Evolutionary conservation across 2,329 filamentous ascomycete genomes (phyloP).

Genomic region (Xylariales sp.): DNA sequence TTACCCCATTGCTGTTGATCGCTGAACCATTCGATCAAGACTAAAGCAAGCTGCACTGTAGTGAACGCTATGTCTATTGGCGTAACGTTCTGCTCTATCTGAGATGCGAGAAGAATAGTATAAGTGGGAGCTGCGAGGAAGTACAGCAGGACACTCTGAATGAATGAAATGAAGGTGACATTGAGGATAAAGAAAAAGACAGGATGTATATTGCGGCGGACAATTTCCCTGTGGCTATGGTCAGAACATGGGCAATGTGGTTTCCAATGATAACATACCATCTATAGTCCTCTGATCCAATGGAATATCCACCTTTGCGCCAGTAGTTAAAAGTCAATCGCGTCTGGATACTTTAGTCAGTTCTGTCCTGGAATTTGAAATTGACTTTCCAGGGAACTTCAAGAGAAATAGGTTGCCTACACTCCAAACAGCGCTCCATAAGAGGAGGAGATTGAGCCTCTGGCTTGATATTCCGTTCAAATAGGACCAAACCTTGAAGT

Average conservation of each 20-base stretch:
- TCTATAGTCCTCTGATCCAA: conserved; percentile 92
- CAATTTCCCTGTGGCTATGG: conserved; percentile 51
- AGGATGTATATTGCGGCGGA: conserved; percentile 61
- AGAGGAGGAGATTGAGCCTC: conserved; percentile 67
- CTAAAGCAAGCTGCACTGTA: conserved; percentile 41
- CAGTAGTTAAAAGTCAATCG: conserved; percentile 96
- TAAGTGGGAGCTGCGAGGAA: conserved; percentile 75
- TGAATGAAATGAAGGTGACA: conserved; percentile 79
- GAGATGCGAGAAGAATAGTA: conserved; percentile 68
- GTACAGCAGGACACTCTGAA: conserved; percentile 79
- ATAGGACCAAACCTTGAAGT: conserved; percentile 81
- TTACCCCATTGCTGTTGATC: conserved; percentile 90
- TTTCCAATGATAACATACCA: conserved; percentile 45
- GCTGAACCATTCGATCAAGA: conserved; percentile 70
- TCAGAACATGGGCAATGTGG: not conserved
- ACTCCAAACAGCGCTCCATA: conserved; percentile 74
- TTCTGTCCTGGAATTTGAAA: no score
- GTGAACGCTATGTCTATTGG: conserved; percentile 45
- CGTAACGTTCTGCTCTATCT: conserved; percentile 49
- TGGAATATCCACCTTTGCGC: conserved; percentile 84
- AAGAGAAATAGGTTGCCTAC: conserved; percentile 40
- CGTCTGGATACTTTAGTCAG: conserved; percentile 35
- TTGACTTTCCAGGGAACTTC: no score
- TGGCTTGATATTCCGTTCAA: conserved; percentile 65
- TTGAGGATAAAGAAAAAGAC: conserved; percentile 80